Base-by-base conservation (phyloP, 495 filamentous ascomycete species). In the Lasiosphaeriaceae sp. region DNA sequence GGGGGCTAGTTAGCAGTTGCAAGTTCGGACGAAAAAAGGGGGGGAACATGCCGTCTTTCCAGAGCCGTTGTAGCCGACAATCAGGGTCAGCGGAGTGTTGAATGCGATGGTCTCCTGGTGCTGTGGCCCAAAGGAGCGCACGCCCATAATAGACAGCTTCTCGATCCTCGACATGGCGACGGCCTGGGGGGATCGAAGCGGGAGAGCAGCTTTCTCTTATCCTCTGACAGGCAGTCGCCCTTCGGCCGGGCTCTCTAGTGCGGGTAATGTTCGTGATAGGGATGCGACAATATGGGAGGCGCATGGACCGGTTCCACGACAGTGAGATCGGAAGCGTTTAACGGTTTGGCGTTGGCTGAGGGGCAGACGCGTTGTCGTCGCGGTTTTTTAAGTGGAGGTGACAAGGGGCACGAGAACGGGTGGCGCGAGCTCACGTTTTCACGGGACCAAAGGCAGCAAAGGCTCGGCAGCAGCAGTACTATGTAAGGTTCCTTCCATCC, bases 11-110 rank as follows among this genome's bases (percentile, higher is more conserved):
- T 41, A 68, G 63, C 47, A 47, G 20, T 12, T 43, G 39, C 39
- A 2, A n/a, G 20, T 0, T 22, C 24, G 20, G 16, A 56, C 35
- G n/a, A 39, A 63, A 75, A 20, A 72, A 84, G 82, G 29, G 4
- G 0, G 31, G 54, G 1, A 46, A 58, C 66, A 2, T 31, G 59
- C 66, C 47, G 94, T 98, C 75, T 98, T 98, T 44, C 95, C 94
- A 9, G 92, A 96, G 54, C 94, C 94, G 78, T 98, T 98, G 65
- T 89, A 89, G 44, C 94, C 94, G 52, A 98, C 94, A 59, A 98
- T 97, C 50, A 98, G 80, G 8, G 94, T 98, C 31, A 98, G 78
- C 16, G 94, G 94, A 7, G 89, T 86, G 52, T 91, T 79, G 69
- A 98, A 97, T 54, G 88, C 80, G 23, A 98, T 96, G n/a, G 82